Conservation (phyloP, 1,139 yeast species). For the Geotrichum klebahnii region DNA sequence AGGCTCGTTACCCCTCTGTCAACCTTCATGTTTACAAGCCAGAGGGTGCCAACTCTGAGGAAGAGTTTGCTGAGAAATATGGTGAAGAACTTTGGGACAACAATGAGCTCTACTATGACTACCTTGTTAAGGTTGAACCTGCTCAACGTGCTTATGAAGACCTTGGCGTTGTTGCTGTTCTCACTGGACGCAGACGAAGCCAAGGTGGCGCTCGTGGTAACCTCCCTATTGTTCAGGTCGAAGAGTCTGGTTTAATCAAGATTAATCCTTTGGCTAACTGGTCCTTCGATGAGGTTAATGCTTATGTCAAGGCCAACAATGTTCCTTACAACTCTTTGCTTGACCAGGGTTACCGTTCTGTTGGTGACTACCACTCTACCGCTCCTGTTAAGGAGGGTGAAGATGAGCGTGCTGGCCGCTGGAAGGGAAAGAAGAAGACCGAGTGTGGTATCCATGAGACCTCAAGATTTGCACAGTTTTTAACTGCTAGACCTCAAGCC, state of each 20-base stretch:
- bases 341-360: slow-evolving; percentile 82
- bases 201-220: slow-evolving; percentile 82
- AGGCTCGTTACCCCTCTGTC: slow-evolving; percentile 52
- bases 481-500: slow-evolving; percentile 29
- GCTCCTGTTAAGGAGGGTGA: slow-evolving; percentile 85
- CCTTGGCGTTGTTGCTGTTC: slow-evolving; percentile 69
- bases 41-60: slow-evolving; percentile 49
- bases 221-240: slow-evolving; percentile 75
- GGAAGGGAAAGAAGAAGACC: slow-evolving; percentile 90
- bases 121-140: slow-evolving; percentile 87
- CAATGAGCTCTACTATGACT: slow-evolving; percentile 80
- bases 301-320: slow-evolving; percentile 59
- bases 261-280: slow-evolving; percentile 87
- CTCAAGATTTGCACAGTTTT: slow-evolving; percentile 61
- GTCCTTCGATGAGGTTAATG: slow-evolving; percentile 68
- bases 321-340: slow-evolving; percentile 85
- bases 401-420: slow-evolving; percentile 92
- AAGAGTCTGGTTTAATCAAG: slow-evolving; percentile 66
- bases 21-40: slow-evolving; percentile 66
- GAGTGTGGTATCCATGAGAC: slow-evolving; percentile 95
- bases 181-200: slow-evolving; percentile 86
- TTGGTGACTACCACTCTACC: slow-evolving; percentile 96
- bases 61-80: slow-evolving; percentile 61
- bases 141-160: slow-evolving; percentile 77
- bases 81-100: slow-evolving; percentile 83